Evolutionary conservation across 169 alveolate species (phyloP), one percentile per base, ranked within the genome.

Genomic region (Plasmodium yoelii): DNA sequence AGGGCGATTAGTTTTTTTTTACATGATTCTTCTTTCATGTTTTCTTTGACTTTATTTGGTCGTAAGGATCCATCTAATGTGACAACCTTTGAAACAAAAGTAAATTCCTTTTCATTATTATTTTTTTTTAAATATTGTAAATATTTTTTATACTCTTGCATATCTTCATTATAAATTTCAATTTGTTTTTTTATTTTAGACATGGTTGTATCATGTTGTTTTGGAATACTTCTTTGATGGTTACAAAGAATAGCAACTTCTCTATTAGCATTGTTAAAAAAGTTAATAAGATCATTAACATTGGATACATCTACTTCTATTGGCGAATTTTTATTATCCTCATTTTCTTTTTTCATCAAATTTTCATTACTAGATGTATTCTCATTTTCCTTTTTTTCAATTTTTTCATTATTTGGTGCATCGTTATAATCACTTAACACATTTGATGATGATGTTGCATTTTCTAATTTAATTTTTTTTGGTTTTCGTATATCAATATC

Each of bases 181-280:
- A 95, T 94, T 88, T 95, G 96, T 49, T 93, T 92, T 72, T 97
- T 91, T 95, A 98, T 90, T 93, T 97, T 97, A 51, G 97, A 97
- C 96, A 97, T 95, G 59, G 98, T 93, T 15, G 96, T 97, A 63
- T 98, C 99, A 88, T 96, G 99, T 87, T 95, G 98, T 91, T 98
- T 98, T 34, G 99, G 98, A 15, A 96, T 94, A 47, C 97, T 94
- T 53, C 98, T 88, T 73, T 97, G 98, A 94, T 99, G 99, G 94
- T 98, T 97, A 93, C 99, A 99, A 68, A 99, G 94, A 39, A 98
- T 97, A 24, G 99, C 99, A 19, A 99, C 99, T 71, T 97, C 97
- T 80, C 98, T 94, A 88, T 98, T 98, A 8, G 99, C 99, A 77
- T 97, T 98, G 91, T 98, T 98, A 95, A 98, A 99, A 89, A 97